A percentile compares a stretch with the other conserved stretches of the same genome.
Conservation (phyloP, 2,329 filamentous ascomycete genomes). For the Beauveria medogensis region DNA sequence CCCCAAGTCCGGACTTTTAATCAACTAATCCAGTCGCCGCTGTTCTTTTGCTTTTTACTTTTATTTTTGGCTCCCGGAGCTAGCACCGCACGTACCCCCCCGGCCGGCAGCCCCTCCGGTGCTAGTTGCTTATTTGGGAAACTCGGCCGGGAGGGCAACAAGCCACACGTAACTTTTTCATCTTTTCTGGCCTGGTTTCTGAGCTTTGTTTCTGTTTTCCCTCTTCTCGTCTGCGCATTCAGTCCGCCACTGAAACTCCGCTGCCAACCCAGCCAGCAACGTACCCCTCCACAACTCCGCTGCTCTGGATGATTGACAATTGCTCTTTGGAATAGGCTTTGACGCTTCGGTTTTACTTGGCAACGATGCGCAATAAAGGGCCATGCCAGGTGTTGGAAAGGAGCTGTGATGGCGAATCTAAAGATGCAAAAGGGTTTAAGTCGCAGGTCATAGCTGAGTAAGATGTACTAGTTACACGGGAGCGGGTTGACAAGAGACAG, state of each 20-base stretch:
- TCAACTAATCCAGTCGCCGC: neutral
- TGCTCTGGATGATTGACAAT: no score
- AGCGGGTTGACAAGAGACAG: neutral
- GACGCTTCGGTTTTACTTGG: no score
- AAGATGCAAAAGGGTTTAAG: neutral
- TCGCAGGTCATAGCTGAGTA: neutral
- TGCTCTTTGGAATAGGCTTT: no score
- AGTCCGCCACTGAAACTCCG: no score
- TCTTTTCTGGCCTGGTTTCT: neutral
- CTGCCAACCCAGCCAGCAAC: no score
- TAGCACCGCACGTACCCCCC: neutral
- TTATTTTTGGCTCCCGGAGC: neutral
- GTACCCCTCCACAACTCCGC: no score
- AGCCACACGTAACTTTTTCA: neutral
- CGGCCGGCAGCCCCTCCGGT: neutral
- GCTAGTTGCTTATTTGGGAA: slow-evolving; percentile 2
- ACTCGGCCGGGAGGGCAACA: slow-evolving; percentile 1
- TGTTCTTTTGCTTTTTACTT: neutral
- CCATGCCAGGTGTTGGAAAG: no score
- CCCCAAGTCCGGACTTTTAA: neutral
- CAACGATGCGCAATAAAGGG: no score
- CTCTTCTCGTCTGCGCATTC: neutral
- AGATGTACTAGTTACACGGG: neutral
- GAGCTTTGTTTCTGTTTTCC: no score
- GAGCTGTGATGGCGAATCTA: neutral